These are phyloP conservation scores for Musa schizocarpa DNA, from an alignment of 176 grass and related monocot genomes.

Conservation along the genomic window DNA sequence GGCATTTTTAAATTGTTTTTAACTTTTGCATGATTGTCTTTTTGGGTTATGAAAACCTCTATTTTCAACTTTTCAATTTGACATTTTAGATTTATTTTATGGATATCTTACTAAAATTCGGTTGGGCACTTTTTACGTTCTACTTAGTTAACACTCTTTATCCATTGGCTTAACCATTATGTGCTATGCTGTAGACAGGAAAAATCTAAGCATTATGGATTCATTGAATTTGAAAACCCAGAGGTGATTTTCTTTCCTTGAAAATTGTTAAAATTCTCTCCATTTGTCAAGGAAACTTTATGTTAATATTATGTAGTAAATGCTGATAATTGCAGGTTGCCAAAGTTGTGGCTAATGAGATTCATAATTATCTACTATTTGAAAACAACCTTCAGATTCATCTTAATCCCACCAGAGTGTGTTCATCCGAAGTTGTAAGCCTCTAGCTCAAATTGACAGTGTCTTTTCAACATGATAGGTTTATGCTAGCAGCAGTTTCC, in stretches of 20 bases:
- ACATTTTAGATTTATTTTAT: neutral
- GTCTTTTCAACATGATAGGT: neutral
- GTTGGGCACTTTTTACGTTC: neutral
- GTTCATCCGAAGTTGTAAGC: constrained; percentile 80
- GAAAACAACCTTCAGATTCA: constrained; percentile 71
- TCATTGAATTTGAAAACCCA: constrained; percentile 84
- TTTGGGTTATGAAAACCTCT: no score
- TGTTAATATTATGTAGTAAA: neutral
- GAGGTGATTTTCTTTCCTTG: constrained; percentile 30
- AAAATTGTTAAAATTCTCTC: neutral
- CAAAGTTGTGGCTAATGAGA: constrained; percentile 79
- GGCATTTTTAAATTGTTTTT: no score
- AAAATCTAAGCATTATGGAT: constrained; percentile 98
- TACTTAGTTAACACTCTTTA: neutral
- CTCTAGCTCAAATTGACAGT: neutral
- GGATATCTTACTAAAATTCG: neutral
- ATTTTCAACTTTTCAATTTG: neutral
- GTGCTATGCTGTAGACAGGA: constrained; percentile 48
- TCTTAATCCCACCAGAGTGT: constrained; percentile 45
- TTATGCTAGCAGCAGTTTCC: neutral
- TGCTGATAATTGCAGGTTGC: constrained; percentile 49
- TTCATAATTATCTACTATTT: constrained; percentile 85
- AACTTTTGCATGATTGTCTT: no score
- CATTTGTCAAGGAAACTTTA: neutral
- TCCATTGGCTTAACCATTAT: constrained; percentile 13